Evolutionary conservation across 2,329 filamentous ascomycete genomes (phyloP).

Genomic region (Leptographium lundbergii): DNA sequence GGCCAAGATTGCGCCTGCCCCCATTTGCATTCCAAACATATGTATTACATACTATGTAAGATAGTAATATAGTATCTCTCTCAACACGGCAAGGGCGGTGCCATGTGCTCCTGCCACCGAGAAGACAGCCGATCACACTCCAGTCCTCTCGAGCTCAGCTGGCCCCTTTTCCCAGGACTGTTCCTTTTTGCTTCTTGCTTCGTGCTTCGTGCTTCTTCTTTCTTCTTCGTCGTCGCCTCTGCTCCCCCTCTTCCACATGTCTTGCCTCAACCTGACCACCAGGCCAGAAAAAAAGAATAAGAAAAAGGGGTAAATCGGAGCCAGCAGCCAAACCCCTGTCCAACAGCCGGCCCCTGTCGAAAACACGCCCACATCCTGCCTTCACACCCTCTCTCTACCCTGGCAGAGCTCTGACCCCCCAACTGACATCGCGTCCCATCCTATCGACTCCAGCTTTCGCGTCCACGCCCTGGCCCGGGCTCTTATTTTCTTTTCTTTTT

Average conservation of each 20-base stretch:
- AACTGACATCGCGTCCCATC: conserved; percentile 3
- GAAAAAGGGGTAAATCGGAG: conserved; percentile 1
- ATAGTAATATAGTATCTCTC: too few relatives aligned
- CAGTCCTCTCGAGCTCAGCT: not conserved
- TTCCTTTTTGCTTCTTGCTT: not conserved
- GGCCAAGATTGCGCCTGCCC: not conserved
- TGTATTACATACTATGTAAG: too few relatives aligned
- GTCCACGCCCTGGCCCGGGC: not conserved
- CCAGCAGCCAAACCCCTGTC: not conserved
- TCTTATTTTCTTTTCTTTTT: not conserved
- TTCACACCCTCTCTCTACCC: not conserved
- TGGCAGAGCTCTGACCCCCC: conserved; percentile 4
- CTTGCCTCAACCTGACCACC: not conserved
- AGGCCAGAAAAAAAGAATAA: not conserved
- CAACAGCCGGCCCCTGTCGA: too few relatives aligned
- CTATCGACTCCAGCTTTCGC: conserved; percentile 8
- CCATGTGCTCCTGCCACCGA: not conserved
- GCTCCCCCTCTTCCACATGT: not conserved
- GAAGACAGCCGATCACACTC: not conserved
- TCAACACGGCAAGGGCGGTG: not conserved
- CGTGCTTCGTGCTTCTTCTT: not conserved
- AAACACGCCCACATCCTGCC: not conserved
- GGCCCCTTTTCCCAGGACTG: not conserved
- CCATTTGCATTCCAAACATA: not conserved
- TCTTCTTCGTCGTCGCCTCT: not conserved